These are phyloP conservation scores for Sanghuangporus baumii DNA, from an alignment of 1,284 basidiomycete species.

Conservation along the genomic window DNA sequence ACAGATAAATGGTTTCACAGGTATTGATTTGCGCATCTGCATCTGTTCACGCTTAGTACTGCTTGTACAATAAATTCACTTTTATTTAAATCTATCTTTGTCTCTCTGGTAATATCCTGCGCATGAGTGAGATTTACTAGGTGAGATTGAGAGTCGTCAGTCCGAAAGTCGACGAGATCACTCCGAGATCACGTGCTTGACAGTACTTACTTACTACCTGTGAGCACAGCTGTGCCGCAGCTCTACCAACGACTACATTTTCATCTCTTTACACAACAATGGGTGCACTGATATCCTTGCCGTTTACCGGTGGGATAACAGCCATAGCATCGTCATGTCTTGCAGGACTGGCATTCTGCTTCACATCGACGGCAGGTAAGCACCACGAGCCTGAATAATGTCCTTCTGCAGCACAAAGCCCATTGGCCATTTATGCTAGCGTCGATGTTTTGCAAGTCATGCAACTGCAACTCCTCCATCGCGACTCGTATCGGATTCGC, in stretches of 20 bases:
- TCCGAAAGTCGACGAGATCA: background rate
- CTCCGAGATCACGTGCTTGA: background rate
- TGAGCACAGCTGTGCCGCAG: background rate
- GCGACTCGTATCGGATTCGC: conserved; percentile 97
- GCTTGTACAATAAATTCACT: background rate
- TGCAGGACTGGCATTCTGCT: conserved; percentile 77
- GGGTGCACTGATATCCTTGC: conserved; percentile 83
- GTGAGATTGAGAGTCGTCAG: background rate
- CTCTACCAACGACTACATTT: background rate
- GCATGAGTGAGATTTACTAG: no score
- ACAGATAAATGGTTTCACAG: background rate
- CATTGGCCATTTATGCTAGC: conserved; percentile 41
- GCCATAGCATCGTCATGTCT: conserved; percentile 77
- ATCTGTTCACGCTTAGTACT: background rate
- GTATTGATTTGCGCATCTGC: background rate
- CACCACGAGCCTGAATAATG: conserved; percentile 3
- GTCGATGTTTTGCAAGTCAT: conserved; percentile 97
- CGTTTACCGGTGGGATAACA: conserved; percentile 73
- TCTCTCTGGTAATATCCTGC: no score
- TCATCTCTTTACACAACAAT: conserved; percentile 35
- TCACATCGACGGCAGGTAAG: conserved; percentile 76
- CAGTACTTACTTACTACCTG: no score
- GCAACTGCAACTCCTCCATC: conserved; percentile 98
- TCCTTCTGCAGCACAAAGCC: background rate
- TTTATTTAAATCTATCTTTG: no score